Percentiles rank a stretch among this genome's conserved stretches.
Evolutionary conservation across 2,329 filamentous ascomycete genomes (phyloP).

Genomic region (Ceratocystiopsis minuta): DNA sequence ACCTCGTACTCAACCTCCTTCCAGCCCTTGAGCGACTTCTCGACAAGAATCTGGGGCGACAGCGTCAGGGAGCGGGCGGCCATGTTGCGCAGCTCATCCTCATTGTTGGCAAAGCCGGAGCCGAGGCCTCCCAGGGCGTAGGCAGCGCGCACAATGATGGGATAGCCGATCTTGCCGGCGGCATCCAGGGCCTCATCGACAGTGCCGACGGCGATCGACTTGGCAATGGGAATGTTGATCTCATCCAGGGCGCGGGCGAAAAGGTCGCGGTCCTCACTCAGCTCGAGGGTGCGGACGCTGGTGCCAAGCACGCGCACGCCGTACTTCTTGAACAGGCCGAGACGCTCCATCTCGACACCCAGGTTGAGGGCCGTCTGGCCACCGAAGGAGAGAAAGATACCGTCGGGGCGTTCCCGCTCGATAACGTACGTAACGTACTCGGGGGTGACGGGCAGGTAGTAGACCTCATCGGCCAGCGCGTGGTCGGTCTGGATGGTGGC

Average conservation of each 20-base stretch:
- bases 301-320: constrained; percentile 92
- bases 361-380: constrained; percentile 94
- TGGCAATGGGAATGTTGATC: constrained; percentile 92
- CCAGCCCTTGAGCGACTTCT: constrained; percentile 98
- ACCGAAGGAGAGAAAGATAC: constrained; percentile 92
- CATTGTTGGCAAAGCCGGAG: constrained; percentile 87
- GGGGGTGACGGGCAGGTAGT: constrained; percentile 91
- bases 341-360: constrained; percentile 91
- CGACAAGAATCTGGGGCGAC: constrained; percentile 89
- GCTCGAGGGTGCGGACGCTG: constrained; percentile 82
- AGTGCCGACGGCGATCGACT: constrained; percentile 82
- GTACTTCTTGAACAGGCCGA: constrained; percentile 89
- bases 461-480: constrained; percentile 95
- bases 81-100: constrained; percentile 85
- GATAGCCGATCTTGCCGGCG: constrained; percentile 76
- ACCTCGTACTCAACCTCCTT: constrained; percentile 99
- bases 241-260: constrained; percentile 92
- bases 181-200: constrained; percentile 84
- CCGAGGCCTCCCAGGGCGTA: constrained; percentile 93
- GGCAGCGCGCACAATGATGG: constrained; percentile 92
- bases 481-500: constrained; percentile 98
- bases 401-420: constrained; percentile 86
- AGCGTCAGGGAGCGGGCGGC: constrained; percentile 82
- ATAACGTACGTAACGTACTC: constrained; percentile 98
- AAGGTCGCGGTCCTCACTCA: constrained; percentile 86